These are phyloP conservation scores for Xanthoconium purpureum DNA, from an alignment of 768 basidiomycete species.

Conservation along the genomic window DNA sequence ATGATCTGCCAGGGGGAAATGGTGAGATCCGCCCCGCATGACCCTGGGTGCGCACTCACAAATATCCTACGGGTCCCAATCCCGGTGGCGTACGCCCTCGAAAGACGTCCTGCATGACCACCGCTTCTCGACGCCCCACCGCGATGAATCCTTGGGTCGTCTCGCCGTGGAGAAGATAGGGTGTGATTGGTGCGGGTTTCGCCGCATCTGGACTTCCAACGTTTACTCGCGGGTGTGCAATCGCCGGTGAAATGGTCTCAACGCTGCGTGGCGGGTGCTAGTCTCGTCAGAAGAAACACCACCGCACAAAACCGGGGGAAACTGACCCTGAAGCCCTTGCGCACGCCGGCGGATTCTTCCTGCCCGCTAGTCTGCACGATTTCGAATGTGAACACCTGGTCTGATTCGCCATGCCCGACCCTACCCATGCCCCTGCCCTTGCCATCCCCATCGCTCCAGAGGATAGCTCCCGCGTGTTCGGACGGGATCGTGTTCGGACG, in stretches of 20 bases:
- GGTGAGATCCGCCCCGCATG: not conserved
- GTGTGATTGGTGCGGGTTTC: conserved; percentile 12
- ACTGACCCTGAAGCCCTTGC: conserved; percentile 46
- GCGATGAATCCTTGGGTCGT: conserved; percentile 41
- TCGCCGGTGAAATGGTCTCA: conserved; percentile 14
- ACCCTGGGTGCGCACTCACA: conserved; percentile 17
- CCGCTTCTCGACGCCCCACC: conserved; percentile 19
- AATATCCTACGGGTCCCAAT: conserved; percentile 11
- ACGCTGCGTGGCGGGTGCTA: not conserved
- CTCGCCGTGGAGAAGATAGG: conserved; percentile 39
- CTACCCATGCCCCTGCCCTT: conserved; percentile 30
- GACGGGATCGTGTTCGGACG: conserved; percentile 34
- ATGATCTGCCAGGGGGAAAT: conserved; percentile 8
- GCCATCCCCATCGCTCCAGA: conserved; percentile 40
- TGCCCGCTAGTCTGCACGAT: conserved; percentile 54
- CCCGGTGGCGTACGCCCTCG: not conserved
- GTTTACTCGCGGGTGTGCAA: conserved; percentile 7
- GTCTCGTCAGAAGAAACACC: not conserved
- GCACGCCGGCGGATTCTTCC: conserved; percentile 45
- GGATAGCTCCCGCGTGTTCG: conserved; percentile 42
- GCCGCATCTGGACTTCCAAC: conserved; percentile 2
- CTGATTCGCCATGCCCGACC: conserved; percentile 39
- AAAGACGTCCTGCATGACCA: not conserved
- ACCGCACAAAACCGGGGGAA: not conserved
- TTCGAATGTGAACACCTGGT: conserved; percentile 51